Evolutionary conservation across 306 rosid genomes (phyloP), one percentile per base, ranked within the genome.

Genomic region (Corylus heterophylla): DNA sequence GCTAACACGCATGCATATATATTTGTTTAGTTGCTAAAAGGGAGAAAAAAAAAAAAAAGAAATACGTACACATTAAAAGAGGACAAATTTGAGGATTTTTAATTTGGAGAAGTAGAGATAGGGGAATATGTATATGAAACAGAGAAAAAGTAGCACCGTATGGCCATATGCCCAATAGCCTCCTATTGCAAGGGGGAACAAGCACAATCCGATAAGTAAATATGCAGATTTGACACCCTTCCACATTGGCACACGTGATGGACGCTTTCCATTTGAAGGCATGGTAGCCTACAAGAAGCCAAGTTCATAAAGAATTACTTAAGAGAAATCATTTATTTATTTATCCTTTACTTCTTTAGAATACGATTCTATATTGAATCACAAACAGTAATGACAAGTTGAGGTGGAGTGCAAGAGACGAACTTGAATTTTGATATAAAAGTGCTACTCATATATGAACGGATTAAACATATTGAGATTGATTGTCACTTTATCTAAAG

Each of bases 171-270:
- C 85, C 93, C 93, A 87, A 35, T 83, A 89, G 22, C 92, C 90
- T 6, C 83, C 89, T 10, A 89, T 87, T 37, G 92, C 88, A 2
- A 87, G 27, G 39, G 92, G 90, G 50, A 80, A 89, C n/a, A 89
- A 52, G 79, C 92, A 89, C 6, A 68, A 12, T 14, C 85, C 89
- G 7, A 87, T 75, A 67, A 83, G 7, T 7, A 79, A 45, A 76
- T 89, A 89, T 18, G 92, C 83, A 37, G 77, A 81, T 45, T 79
- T 76, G 35, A 85, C 87, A 2, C 92, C 92, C 56, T 63, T 83
- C 92, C 92, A 87, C 92, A 89, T 89, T 9, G 90, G 92, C 18
- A 89, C 88, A n/a, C 62, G 81, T 1, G 92, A 83, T 2, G 92
- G 92, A 54, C 83, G 85, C 81, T 89, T 89, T 81, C 83, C 89